Conservation (phyloP, 2,329 filamentous ascomycete species). For the Fusarium mangiferae region DNA sequence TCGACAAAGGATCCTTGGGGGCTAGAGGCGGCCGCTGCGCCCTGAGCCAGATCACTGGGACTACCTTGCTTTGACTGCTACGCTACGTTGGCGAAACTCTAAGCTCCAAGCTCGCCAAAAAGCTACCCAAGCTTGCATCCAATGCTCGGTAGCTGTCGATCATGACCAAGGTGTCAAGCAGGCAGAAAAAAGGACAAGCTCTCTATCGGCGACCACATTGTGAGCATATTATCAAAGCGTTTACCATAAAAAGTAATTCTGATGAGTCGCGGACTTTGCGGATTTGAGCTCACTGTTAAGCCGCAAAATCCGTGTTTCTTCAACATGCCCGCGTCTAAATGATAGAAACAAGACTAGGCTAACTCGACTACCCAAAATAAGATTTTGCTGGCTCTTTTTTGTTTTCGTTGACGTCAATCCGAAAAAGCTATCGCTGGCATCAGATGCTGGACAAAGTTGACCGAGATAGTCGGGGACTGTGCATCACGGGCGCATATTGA, state of each 20-base stretch:
- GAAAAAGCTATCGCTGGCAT: neutral
- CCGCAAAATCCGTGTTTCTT: slow-evolving; percentile 3
- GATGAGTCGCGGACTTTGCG: slow-evolving; percentile 9
- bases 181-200: neutral
- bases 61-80: slow-evolving; percentile 1
- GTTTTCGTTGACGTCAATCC: neutral
- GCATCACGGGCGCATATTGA: slow-evolving; percentile 6
- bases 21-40: slow-evolving; percentile 28
- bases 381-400: neutral
- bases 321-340: neutral
- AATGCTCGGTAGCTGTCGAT: slow-evolving; percentile 22
- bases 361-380: neutral
- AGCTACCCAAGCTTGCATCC: neutral
- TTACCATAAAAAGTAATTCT: neutral
- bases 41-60: slow-evolving; percentile 39
- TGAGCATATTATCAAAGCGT: neutral
- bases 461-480: neutral
- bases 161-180: neutral
- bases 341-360: neutral
- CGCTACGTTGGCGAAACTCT: neutral
- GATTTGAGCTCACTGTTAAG: neutral
- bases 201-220: neutral
- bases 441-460: neutral
- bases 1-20: slow-evolving; percentile 29
- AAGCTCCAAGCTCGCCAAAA: slow-evolving; percentile 3